A percentile compares a stretch with the other conserved stretches of the same genome.
Conservation (phyloP, 129 eudicot genomes). For the Chrysanthemum seticuspe region DNA sequence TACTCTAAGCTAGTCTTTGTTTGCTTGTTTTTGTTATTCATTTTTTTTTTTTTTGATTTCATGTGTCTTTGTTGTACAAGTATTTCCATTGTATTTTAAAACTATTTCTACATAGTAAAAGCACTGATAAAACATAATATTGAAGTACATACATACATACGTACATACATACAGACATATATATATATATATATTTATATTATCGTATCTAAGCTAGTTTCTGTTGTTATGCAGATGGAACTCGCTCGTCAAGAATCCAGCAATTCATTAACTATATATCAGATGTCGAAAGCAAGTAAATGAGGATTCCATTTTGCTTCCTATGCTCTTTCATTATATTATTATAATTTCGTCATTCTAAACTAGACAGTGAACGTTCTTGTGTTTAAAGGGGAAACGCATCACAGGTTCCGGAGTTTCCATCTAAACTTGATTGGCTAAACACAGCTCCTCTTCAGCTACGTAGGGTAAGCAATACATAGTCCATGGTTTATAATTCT, state of each 20-base stretch:
- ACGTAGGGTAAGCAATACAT: constrained; percentile 58
- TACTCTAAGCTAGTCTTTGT: neutral
- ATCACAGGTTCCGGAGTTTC: constrained; percentile 85
- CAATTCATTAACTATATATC: constrained; percentile 81
- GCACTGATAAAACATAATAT: constrained; percentile 5
- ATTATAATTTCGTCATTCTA: constrained; percentile 16
- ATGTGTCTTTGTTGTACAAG: neutral
- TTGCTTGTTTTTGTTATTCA: neutral
- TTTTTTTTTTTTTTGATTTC: neutral
- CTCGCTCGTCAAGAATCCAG: constrained; percentile 57
- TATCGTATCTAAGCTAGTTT: constrained; percentile 17
- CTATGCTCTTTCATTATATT: neutral
- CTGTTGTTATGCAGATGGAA: constrained; percentile 52
- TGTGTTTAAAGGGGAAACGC: constrained; percentile 52
- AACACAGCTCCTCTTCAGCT: constrained; percentile 95
- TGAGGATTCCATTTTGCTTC: constrained; percentile 6
- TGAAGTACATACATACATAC: neutral
- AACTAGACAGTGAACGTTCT: constrained; percentile 14
- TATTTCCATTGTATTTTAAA: neutral
- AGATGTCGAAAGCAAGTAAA: constrained; percentile 76
- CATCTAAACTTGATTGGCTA: constrained; percentile 93
- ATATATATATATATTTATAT: neutral
- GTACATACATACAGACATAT: too few species aligned
- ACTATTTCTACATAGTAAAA: neutral
- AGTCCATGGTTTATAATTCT: neutral